Conservation (phyloP, 352 stramenopile genomes). For the Phytophthora macrochlamydospora region DNA sequence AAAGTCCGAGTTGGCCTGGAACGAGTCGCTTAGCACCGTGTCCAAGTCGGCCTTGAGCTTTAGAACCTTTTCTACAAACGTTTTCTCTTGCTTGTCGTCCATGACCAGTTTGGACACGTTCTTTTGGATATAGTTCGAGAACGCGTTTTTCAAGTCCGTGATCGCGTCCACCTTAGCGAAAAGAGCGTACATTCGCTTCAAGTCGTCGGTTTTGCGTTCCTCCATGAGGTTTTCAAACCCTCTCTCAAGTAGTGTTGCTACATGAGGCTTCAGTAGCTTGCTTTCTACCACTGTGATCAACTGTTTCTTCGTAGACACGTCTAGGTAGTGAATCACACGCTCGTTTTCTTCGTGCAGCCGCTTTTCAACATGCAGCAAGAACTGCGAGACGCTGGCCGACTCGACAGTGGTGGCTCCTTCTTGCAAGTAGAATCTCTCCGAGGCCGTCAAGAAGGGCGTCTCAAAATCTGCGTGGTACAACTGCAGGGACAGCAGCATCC, state of each 20-base stretch:
- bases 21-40: slow-evolving; percentile 72
- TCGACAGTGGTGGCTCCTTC: slow-evolving; percentile 77
- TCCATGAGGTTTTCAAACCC: slow-evolving; percentile 91
- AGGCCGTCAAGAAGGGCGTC: slow-evolving; percentile 83
- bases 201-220: slow-evolving; percentile 74
- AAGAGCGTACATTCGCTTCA: slow-evolving; percentile 89
- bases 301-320: slow-evolving; percentile 76
- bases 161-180: slow-evolving; percentile 79
- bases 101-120: slow-evolving; percentile 78
- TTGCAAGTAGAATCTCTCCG: slow-evolving; percentile 84
- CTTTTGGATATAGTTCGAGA: slow-evolving; percentile 77
- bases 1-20: slow-evolving; percentile 80
- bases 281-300: slow-evolving; percentile 76
- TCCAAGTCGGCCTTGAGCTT: slow-evolving; percentile 87
- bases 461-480: slow-evolving; percentile 90
- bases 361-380: slow-evolving; percentile 89
- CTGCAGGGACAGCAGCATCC: slow-evolving; percentile 86
- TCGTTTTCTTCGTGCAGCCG: slow-evolving; percentile 84
- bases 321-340: slow-evolving; percentile 76
- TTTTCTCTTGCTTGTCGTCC: slow-evolving; percentile 86
- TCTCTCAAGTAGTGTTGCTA: slow-evolving; percentile 77
- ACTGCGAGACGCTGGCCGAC: slow-evolving; percentile 76
- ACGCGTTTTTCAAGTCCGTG: slow-evolving; percentile 66
- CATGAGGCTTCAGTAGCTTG: slow-evolving; percentile 87
- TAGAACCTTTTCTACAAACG: slow-evolving; percentile 91